Evolutionary conservation across 208 protist genomes (phyloP).

Genomic region (Acanthamoeba lenticulata): DNA sequence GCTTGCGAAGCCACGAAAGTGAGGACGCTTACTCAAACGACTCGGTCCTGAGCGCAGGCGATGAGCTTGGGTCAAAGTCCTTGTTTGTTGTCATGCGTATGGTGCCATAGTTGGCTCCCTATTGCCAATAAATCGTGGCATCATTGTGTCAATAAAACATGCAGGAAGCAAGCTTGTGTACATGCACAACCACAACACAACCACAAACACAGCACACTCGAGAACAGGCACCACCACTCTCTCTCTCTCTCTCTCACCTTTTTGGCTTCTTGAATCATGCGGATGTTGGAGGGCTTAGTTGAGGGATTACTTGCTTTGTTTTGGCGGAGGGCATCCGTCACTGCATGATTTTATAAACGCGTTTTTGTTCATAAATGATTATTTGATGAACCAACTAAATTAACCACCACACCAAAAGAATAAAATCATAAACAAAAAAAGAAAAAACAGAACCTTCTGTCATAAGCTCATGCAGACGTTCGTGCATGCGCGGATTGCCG

Average conservation of each 20-base stretch:
- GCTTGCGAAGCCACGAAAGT: neutral
- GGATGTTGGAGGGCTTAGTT: neutral
- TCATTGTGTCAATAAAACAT: too few species aligned
- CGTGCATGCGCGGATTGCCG: slow-evolving; percentile 4
- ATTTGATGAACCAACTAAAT: too few species aligned
- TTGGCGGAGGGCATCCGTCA: neutral
- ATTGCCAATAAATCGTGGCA: too few species aligned
- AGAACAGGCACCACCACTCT: too few species aligned
- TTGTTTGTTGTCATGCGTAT: neutral
- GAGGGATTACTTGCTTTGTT: neutral
- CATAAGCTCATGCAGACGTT: neutral
- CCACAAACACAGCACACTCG: neutral
- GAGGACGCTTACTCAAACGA: neutral
- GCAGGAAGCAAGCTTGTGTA: neutral
- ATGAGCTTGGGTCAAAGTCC: neutral
- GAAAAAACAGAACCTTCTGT: neutral
- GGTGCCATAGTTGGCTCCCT: neutral
- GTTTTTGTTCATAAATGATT: too few species aligned
- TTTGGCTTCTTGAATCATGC: slow-evolving; percentile 5
- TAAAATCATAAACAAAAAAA: neutral
- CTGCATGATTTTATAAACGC: neutral
- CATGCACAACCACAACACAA: neutral
- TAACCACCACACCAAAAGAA: neutral
- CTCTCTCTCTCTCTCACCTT: too few species aligned
- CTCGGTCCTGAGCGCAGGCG: neutral